Percentiles rank a stretch among this genome's conserved stretches.
phyloP scores from a whole-genome alignment of 495 filamentous ascomycete species.

The Penicillium subrubescens region DNA sequence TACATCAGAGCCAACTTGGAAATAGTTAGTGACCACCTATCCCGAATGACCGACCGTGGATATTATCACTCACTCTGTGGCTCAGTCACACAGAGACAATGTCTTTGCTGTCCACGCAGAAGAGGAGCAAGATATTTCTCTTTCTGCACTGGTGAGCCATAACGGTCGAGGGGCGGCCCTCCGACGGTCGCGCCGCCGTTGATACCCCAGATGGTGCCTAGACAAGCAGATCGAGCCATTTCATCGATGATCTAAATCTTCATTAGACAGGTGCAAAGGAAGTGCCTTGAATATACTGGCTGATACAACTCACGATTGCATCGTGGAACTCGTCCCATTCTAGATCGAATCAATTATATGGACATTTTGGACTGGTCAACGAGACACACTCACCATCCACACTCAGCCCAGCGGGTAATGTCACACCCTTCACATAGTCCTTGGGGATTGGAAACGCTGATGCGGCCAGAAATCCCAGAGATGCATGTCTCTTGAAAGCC shows the following conservation, averaged over 20 bases:
- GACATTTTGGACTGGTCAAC: background rate
- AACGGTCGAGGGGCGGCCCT: conserved; percentile 16
- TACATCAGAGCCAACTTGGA: conserved; percentile 61
- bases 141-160: conserved; percentile 15
- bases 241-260: conserved; percentile 17
- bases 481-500: conserved; percentile 18
- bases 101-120: conserved; percentile 17
- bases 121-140: conserved; percentile 17
- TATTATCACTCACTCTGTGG: conserved; percentile 8
- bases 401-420: conserved; percentile 15
- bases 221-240: conserved; percentile 18
- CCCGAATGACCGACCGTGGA: background rate
- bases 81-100: conserved; percentile 19
- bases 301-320: conserved; percentile 9
- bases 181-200: conserved; percentile 21
- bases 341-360: background rate
- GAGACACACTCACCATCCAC: conserved; percentile 11
- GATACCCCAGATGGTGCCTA: conserved; percentile 21
- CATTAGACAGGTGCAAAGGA: too few relatives aligned
- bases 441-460: conserved; percentile 18
- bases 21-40: background rate
- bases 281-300: background rate
- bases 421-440: conserved; percentile 15
- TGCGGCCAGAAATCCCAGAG: conserved; percentile 17
- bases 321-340: conserved; percentile 22